phyloP scores from a whole-genome alignment of 345 rosid genomes.

The Lepidium aucheri region DNA sequence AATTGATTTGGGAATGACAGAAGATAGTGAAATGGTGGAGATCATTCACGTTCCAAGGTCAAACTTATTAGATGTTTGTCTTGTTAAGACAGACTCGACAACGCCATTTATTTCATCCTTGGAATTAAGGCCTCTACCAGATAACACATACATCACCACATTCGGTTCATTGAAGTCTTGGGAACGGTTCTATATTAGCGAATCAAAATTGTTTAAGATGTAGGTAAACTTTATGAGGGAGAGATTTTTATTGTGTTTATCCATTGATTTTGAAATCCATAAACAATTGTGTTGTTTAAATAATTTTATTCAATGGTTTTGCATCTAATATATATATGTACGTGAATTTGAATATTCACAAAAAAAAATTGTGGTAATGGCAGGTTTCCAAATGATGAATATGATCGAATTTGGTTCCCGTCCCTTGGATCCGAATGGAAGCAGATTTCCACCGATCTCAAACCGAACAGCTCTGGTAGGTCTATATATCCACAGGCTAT shows the following conservation, averaged over 20 bases:
- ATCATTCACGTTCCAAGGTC: conserved; percentile 11
- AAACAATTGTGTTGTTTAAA: not conserved
- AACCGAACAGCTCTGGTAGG: not conserved
- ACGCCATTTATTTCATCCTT: conserved; percentile 22
- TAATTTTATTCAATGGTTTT: too few relatives aligned
- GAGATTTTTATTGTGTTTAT: too few relatives aligned
- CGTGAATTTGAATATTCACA: too few relatives aligned
- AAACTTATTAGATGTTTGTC: conserved; percentile 22
- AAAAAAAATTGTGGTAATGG: too few relatives aligned
- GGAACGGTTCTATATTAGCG: not conserved
- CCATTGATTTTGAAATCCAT: too few relatives aligned
- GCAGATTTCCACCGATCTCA: not conserved
- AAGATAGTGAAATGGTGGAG: conserved; percentile 1
- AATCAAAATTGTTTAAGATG: not conserved
- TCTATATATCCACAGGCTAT: not conserved
- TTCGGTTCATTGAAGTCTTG: not conserved
- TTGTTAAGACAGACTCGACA: conserved; percentile 25
- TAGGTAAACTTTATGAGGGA: not conserved
- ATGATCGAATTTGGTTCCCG: not conserved
- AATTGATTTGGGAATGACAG: not conserved
- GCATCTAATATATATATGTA: too few relatives aligned
- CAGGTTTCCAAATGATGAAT: not conserved
- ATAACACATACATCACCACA: not conserved
- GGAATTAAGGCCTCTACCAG: conserved; percentile 4
- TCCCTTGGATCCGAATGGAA: not conserved